Percentiles rank a stretch among this genome's conserved stretches.
Conservation (phyloP, 192 early-diverging fungal genomes). For the Coemansia sp. region DNA sequence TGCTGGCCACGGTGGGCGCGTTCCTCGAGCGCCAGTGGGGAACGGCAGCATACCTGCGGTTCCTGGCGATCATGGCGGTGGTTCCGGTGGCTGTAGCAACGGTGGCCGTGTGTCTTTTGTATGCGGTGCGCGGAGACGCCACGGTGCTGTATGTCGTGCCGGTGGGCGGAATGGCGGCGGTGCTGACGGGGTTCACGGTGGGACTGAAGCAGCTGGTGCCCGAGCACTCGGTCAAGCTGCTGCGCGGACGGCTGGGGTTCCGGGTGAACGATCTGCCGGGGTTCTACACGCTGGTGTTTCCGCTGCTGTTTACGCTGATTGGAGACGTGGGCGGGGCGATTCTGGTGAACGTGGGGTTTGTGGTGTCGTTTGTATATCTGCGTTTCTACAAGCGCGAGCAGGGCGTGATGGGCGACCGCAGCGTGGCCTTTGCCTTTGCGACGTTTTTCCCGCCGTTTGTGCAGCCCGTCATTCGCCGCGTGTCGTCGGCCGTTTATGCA, state of each 20-base stretch:
- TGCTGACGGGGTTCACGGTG: slow-evolving; percentile 73
- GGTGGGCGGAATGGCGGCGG: slow-evolving; percentile 66
- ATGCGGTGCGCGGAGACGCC: slow-evolving; percentile 5
- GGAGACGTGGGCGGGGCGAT: slow-evolving; percentile 50
- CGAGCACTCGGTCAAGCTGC: slow-evolving; percentile 72
- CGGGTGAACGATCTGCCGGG: slow-evolving; percentile 52
- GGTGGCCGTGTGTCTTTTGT: slow-evolving; percentile 5
- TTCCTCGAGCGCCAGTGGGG: slow-evolving; percentile 89
- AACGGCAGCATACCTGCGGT: slow-evolving; percentile 66
- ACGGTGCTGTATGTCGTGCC: slow-evolving; percentile 25
- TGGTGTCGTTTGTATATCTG: slow-evolving; percentile 77
- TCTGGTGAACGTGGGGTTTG: slow-evolving; percentile 69
- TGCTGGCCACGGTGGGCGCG: slow-evolving; percentile 53
- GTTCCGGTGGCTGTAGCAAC: slow-evolving; percentile 52
- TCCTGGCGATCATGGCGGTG: slow-evolving; percentile 50
- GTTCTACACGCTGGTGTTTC: slow-evolving; percentile 40
- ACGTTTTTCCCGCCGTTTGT: slow-evolving; percentile 84
- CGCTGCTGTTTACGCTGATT: slow-evolving; percentile 30
- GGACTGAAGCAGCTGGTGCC: slow-evolving; percentile 89
- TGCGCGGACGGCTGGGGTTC: slow-evolving; percentile 61
- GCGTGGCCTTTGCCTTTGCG: slow-evolving; percentile 84
- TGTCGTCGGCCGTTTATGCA: slow-evolving; percentile 17
- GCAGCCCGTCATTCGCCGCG: slow-evolving; percentile 24
- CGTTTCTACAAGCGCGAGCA: slow-evolving; percentile 82
- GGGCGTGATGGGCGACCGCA: slow-evolving; percentile 77